Evolutionary conservation across 1,284 basidiomycete genomes (phyloP).

Genomic region (Cryptococcus sp.): DNA sequence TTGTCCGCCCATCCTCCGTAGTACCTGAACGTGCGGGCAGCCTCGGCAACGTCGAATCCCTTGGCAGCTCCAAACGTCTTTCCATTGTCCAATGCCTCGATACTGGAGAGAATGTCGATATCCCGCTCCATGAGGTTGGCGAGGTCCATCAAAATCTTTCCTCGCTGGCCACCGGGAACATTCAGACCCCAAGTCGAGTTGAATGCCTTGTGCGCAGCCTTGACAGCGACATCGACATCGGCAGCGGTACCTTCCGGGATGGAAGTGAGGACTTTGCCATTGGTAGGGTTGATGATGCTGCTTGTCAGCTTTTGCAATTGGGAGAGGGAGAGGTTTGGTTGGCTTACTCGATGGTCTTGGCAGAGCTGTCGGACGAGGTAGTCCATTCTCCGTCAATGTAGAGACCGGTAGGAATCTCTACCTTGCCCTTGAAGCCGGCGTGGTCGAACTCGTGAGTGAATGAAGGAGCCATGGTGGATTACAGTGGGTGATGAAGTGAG

Average conservation of each 20-base stretch:
- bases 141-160: constrained; percentile 59
- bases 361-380: constrained; percentile 56
- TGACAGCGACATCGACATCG: constrained; percentile 72
- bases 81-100: constrained; percentile 75
- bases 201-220: constrained; percentile 70
- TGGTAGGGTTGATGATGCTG: constrained; percentile 74
- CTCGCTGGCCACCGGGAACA: constrained; percentile 58
- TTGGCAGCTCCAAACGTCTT: constrained; percentile 67
- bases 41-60: constrained; percentile 60
- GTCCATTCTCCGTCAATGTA: constrained; percentile 78
- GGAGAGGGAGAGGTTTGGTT: not conserved
- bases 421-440: constrained; percentile 61
- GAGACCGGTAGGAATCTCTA: constrained; percentile 64
- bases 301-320: not conserved
- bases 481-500: no score
- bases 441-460: constrained; percentile 61
- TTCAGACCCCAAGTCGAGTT: constrained; percentile 65
- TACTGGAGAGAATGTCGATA: constrained; percentile 64
- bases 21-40: constrained; percentile 65
- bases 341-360: constrained; percentile 43
- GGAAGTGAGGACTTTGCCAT: constrained; percentile 62
- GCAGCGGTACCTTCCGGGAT: constrained; percentile 60
- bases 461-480: constrained; percentile 30
- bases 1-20: constrained; percentile 64
- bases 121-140: constrained; percentile 68